Conservation (phyloP, 192 early-diverging fungal genomes). For the Coemansia sp. region DNA sequence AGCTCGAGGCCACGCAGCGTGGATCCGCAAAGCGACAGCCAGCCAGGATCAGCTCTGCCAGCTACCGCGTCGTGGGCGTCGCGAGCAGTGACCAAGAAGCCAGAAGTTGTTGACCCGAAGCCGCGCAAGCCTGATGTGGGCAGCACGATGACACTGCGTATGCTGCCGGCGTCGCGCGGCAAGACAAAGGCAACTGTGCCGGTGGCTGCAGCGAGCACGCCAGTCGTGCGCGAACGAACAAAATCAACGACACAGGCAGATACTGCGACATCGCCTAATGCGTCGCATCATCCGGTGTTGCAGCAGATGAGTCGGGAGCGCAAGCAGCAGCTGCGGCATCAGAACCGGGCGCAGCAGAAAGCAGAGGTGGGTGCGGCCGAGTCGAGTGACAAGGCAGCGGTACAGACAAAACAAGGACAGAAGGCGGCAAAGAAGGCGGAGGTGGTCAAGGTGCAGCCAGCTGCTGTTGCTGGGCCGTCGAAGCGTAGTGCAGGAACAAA, state of each 20-base stretch:
- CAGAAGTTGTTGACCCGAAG: conserved; percentile 16
- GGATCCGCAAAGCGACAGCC: conserved; percentile 21
- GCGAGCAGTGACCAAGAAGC: conserved; percentile 38
- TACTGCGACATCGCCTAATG: conserved; percentile 1
- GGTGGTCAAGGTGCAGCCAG: background rate
- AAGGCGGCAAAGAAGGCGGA: conserved; percentile 1
- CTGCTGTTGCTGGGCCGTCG: background rate
- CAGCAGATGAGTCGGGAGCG: conserved; percentile 46
- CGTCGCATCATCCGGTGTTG: conserved; percentile 30
- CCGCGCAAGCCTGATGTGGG: conserved; percentile 19
- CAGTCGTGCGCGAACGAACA: background rate
- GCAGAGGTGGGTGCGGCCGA: background rate
- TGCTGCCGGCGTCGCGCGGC: conserved; percentile 33
- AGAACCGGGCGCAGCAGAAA: conserved; percentile 23
- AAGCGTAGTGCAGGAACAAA: background rate
- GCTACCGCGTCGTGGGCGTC: conserved; percentile 52
- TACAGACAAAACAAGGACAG: conserved; percentile 3
- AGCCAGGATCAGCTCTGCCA: conserved; percentile 41
- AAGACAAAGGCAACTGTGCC: conserved; percentile 9
- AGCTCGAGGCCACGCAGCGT: conserved; percentile 32
- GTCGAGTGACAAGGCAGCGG: background rate
- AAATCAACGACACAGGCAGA: background rate
- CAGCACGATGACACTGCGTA: conserved; percentile 48
- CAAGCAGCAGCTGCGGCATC: conserved; percentile 43
- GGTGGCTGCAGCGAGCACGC: background rate